Evolutionary conservation across 2,329 filamentous ascomycete genomes (phyloP), one percentile per base, ranked within the genome.

Genomic region (Aspergillus sp.): DNA sequence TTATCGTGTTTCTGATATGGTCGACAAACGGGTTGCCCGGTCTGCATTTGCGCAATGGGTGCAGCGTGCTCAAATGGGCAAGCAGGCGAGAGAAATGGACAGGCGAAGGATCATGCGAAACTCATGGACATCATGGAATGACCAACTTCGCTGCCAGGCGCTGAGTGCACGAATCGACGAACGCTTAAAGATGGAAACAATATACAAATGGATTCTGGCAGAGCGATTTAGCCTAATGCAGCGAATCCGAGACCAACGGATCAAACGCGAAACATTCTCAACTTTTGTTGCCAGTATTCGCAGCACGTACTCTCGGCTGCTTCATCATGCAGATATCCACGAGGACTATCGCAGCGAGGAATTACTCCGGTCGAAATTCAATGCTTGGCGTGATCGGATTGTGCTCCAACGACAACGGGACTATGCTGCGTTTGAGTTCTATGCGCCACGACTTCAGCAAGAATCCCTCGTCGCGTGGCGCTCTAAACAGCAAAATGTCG

Each of bases 191-290:
- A 65, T 78, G 25, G 75, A 84, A 57, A 64, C 70, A 5, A 67
- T 85, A 51, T 83, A 82, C 61, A 81, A 74, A 61, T 84, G 81
- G 81, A 72, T 78, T n/a, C 58, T 84, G 25, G 73, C 76, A 30
- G 74, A 72, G 46, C 62, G 74, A 51, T 68, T 59, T 42, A 60
- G 62, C 17, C 61, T 74, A 23, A 63, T 71, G 60, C 63, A 62
- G 47, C 61, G 68, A 42, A 64, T 72, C 42, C 62, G 58, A 33
- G 66, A 71, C n/a, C 63, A 69, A 50, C 64, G 66, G 10, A 61
- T 70, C 39, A 67, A 70, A 35, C 60, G 61, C 6, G 64, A 67
- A 22, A 60, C 64, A 6, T 65, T 76, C 22, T 58, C 64, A 25
- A 61, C 54, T 22, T 70, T 74, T 62, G 62, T 69, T 30, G 57